Evolutionary conservation across 768 basidiomycete genomes (phyloP), one percentile per base, ranked within the genome.

Genomic region (Suillus ampliporus): DNA sequence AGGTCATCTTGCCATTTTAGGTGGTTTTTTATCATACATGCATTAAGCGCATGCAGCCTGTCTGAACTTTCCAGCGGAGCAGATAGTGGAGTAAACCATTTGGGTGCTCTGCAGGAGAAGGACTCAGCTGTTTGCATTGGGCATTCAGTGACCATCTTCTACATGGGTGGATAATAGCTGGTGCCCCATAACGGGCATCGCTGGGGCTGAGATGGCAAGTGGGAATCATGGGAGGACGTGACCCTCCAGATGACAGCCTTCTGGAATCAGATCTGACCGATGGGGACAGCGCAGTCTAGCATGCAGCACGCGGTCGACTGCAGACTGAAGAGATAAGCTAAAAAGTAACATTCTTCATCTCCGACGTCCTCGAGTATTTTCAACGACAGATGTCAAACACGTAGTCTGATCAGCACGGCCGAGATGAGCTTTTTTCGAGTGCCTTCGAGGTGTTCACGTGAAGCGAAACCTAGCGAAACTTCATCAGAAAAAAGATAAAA

Each of bases 401-500:
- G 53, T 51, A 51, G 31, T 31, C 48, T 53, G 43, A 41, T 58
- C 37, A 35, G 58, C 21, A 59, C 21, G 58, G 26, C 44, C 9
- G n/a, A 52, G 28, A 47, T 51, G 43, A 51, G 44, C 2, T 51
- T 48, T 58, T 58, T 46, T 28, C 35, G 34, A 61, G 28, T 34
- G 34, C 19, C 37, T 62, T 43, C 34, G 40, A 58, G 37, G 44
- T 59, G 48, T 62, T n/a, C 40, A 58, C 14, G 19, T 38, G 37
- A 61, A 48, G 51, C 43, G 31, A 52, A 52, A 61, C 62, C 40
- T 44, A 48, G 51, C 43, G 31, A 52, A 52, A 61, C 62, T 48
- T 44, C 47, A 41, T 17, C 28, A 37, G 40, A 58, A 21, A 44
- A 56, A 21, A 35, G 31, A 21, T 21, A 38, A 14, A 15, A 47